A percentile compares a stretch with the other conserved stretches of the same genome.
These are phyloP conservation scores for Vaccinium vitisidaea DNA, from an alignment of 148 eudicot genomes.

Conservation along the genomic window DNA sequence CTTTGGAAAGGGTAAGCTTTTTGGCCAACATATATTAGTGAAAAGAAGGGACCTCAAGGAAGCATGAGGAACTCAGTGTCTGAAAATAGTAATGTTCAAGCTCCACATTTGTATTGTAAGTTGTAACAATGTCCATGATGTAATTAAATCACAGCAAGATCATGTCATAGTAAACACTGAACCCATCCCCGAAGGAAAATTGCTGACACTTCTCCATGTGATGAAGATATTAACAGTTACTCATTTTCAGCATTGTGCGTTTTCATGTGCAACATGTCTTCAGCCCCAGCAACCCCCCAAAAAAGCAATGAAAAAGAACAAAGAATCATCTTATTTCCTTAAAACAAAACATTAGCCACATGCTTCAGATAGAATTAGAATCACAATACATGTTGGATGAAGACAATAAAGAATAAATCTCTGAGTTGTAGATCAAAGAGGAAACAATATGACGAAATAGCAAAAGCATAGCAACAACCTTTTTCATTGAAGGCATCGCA, in stretches of 20 bases:
- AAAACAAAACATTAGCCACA: not conserved
- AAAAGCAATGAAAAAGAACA: not conserved
- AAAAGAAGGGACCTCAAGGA: not conserved
- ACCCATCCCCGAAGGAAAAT: not conserved
- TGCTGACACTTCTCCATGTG: not conserved
- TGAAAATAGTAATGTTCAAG: not conserved
- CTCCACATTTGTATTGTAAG: not conserved
- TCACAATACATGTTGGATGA: not conserved
- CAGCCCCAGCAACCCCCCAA: not conserved
- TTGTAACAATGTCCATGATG: not conserved
- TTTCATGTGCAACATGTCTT: not conserved
- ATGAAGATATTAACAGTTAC: not conserved
- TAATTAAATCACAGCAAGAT: not conserved
- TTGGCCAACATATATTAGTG: not conserved
- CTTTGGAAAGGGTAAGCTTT: not conserved
- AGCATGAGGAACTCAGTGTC: not conserved
- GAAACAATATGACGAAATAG: not conserved
- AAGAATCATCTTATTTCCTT: not conserved
- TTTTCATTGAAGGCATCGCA: constrained; percentile 39
- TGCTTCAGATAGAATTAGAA: not conserved
- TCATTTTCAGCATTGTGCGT: not conserved
- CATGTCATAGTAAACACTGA: not conserved
- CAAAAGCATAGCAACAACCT: constrained; percentile 23
- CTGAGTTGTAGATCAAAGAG: not conserved
- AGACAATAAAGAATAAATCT: not conserved